A percentile compares a stretch with the other conserved stretches of the same genome.
These are phyloP conservation scores for Xenoacremonium recifei DNA, from an alignment of 2,329 filamentous ascomycete species.

Conservation along the genomic window DNA sequence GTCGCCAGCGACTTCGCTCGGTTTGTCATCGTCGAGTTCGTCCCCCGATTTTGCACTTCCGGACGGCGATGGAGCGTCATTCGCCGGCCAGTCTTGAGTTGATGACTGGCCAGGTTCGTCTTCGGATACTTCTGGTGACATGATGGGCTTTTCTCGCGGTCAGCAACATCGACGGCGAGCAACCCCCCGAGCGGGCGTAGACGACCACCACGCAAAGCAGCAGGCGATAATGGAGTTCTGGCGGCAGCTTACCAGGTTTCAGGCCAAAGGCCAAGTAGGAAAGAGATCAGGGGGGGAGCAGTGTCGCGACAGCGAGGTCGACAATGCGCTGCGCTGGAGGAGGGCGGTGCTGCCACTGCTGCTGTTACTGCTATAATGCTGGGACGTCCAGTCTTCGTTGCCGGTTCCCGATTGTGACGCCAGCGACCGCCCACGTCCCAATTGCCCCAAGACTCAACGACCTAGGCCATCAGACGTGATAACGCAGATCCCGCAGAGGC, in stretches of 20 bases:
- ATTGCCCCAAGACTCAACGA: slow-evolving; percentile 35
- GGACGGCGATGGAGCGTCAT: slow-evolving; percentile 38
- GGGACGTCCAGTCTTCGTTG: slow-evolving; percentile 9
- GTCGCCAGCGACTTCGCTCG: slow-evolving; percentile 27
- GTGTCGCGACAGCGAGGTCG: background rate
- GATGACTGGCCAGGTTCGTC: slow-evolving; percentile 40
- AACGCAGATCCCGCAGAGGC: slow-evolving; percentile 16
- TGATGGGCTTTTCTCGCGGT: slow-evolving; percentile 22
- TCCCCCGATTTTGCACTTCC: slow-evolving; percentile 43
- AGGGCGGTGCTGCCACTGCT: no score
- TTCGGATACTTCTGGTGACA: slow-evolving; percentile 42
- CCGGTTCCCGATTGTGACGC: slow-evolving; percentile 31
- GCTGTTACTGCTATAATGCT: background rate
- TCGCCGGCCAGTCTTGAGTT: slow-evolving; percentile 34
- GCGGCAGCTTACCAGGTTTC: no score
- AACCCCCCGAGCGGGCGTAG: no score
- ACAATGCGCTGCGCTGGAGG: slow-evolving; percentile 1
- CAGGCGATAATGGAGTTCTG: slow-evolving; percentile 7
- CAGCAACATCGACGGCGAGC: no score
- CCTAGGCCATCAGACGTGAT: slow-evolving; percentile 34
- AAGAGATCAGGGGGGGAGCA: background rate
- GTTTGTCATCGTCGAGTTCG: slow-evolving; percentile 37
- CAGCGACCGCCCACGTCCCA: slow-evolving; percentile 38
- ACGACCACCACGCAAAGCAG: no score
- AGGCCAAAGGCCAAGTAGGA: slow-evolving; percentile 1